Percentiles rank a stretch among this genome's conserved stretches.
These are phyloP conservation scores for Geosmithia flava DNA, from an alignment of 2,329 filamentous ascomycete genomes.

Conservation along the genomic window DNA sequence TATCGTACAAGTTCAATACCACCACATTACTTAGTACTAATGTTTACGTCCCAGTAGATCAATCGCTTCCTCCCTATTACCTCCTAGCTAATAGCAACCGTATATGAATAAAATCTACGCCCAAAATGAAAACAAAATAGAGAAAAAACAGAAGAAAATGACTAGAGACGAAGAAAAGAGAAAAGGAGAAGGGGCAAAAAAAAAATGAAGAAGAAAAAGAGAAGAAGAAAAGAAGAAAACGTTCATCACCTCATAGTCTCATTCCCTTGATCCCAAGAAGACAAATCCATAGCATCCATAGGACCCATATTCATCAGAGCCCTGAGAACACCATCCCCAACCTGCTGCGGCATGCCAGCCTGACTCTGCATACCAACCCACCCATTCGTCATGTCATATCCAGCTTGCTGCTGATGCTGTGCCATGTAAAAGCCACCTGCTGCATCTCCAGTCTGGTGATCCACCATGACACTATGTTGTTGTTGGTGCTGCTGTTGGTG, in stretches of 20 bases:
- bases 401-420: conserved; percentile 8
- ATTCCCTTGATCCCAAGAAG: conserved; percentile 1
- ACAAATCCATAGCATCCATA: conserved; percentile 47
- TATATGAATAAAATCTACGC: too few species aligned
- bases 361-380: conserved; percentile 28
- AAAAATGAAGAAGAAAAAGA: background rate
- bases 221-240: background rate
- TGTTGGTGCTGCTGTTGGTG: background rate
- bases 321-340: conserved; percentile 43
- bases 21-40: too few species aligned
- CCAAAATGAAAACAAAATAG: background rate
- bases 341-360: conserved; percentile 37
- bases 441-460: too few species aligned
- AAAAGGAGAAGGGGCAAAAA: background rate
- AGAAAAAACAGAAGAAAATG: too few species aligned
- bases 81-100: too few species aligned
- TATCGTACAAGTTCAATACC: too few species aligned
- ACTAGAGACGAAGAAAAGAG: background rate
- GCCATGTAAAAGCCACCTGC: too few species aligned
- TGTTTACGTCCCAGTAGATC: too few species aligned
- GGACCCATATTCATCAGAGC: conserved; percentile 45
- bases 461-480: background rate
- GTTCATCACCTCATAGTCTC: conserved; percentile 3
- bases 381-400: conserved; percentile 28
- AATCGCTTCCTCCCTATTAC: too few species aligned